Percentiles rank a stretch among this genome's conserved stretches.
Evolutionary conservation across 2,329 filamentous ascomycete species (phyloP).

Genomic region (Alternaria rosae): DNA sequence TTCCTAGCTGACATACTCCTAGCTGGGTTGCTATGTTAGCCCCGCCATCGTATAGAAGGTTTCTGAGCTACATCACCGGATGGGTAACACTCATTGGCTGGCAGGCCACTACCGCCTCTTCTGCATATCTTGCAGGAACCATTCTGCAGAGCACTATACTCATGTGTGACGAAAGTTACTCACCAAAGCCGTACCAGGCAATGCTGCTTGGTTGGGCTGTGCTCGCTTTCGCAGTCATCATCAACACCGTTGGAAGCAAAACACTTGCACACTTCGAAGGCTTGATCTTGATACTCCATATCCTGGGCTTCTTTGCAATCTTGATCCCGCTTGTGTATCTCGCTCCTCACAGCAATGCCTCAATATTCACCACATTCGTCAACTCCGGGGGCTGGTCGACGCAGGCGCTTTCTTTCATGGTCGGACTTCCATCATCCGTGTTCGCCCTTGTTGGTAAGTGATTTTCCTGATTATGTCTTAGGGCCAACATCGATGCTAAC

Average conservation of each 20-base stretch:
- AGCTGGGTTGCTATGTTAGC: slow-evolving; percentile 47
- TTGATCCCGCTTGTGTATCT: slow-evolving; percentile 43
- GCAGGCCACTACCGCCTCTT: slow-evolving; percentile 17
- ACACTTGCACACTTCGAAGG: slow-evolving; percentile 55
- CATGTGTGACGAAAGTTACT: slow-evolving; percentile 20
- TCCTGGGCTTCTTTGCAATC: slow-evolving; percentile 58
- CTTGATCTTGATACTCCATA: slow-evolving; percentile 54
- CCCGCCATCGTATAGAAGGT: slow-evolving; percentile 42
- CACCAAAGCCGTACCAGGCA: slow-evolving; percentile 54
- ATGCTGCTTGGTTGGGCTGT: slow-evolving; percentile 56
- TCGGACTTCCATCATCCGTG: slow-evolving; percentile 4
- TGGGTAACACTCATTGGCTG: slow-evolving; percentile 25
- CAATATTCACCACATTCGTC: slow-evolving; percentile 52
- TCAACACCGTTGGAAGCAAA: slow-evolving; percentile 53
- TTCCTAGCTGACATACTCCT: neutral
- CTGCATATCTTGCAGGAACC: slow-evolving; percentile 6
- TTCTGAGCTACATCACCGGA: slow-evolving; percentile 19
- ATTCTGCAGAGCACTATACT: slow-evolving; percentile 13
- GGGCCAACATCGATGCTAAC: no score
- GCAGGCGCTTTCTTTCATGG: slow-evolving; percentile 9
- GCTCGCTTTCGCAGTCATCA: slow-evolving; percentile 39
- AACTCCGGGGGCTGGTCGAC: slow-evolving; percentile 48
- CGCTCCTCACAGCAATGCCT: slow-evolving; percentile 7
- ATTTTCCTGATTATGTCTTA: no score
- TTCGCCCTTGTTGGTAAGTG: slow-evolving; percentile 4